Evolutionary conservation across 331 rosid species (phyloP).

Genomic region (Erythrophleum ivorense): DNA sequence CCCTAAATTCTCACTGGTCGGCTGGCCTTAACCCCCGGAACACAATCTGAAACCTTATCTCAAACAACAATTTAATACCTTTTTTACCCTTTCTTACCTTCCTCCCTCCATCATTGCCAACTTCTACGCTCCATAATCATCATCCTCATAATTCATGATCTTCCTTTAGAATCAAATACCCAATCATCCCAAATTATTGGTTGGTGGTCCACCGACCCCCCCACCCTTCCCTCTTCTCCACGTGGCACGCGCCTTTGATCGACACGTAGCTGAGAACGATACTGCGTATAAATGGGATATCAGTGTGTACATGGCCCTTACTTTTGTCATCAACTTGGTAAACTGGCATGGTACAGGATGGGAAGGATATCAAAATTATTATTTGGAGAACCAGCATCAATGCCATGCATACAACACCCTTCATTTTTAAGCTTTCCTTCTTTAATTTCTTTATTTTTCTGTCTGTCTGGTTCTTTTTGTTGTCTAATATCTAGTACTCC

Average conservation of each 20-base stretch:
- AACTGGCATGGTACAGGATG: slow-evolving; percentile 9
- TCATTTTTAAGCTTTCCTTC: slow-evolving; percentile 38
- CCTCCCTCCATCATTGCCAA: slow-evolving; percentile 42
- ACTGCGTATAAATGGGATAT: slow-evolving; percentile 26
- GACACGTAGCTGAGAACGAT: slow-evolving; percentile 3
- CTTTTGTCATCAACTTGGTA: slow-evolving; percentile 39
- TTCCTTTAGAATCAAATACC: slow-evolving; percentile 60
- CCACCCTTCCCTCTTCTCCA: neutral
- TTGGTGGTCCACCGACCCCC: slow-evolving; percentile 41
- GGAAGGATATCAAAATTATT: neutral
- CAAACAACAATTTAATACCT: slow-evolving; percentile 42
- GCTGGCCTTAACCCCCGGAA: slow-evolving; percentile 62
- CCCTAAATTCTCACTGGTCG: slow-evolving; percentile 51
- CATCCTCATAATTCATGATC: slow-evolving; percentile 51
- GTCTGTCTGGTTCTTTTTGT: slow-evolving; percentile 27
- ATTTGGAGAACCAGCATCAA: slow-evolving; percentile 47
- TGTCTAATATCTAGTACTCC: slow-evolving; percentile 35
- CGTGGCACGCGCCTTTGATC: slow-evolving; percentile 34
- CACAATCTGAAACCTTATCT: slow-evolving; percentile 73
- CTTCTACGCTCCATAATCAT: slow-evolving; percentile 45
- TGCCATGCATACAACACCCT: slow-evolving; percentile 34
- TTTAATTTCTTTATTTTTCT: neutral
- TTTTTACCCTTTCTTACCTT: neutral
- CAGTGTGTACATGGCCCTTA: slow-evolving; percentile 23
- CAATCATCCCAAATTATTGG: slow-evolving; percentile 74